Conservation (phyloP, 2,329 filamentous ascomycete genomes). For the Curvularia eragrostidis region DNA sequence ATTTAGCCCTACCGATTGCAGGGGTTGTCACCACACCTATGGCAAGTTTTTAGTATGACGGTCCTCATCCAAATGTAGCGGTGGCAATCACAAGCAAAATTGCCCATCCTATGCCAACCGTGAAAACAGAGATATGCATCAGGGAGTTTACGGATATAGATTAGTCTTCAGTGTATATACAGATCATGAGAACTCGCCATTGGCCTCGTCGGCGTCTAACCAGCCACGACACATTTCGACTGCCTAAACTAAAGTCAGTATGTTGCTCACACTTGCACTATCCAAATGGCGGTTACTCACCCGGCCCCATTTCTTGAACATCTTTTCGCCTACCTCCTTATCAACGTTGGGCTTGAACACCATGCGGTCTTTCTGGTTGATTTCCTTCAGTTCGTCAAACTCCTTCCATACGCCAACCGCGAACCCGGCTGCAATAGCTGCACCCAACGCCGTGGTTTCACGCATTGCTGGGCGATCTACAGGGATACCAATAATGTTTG, state of each 20-base stretch:
- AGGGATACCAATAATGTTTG: constrained; percentile 82
- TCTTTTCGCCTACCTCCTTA: constrained; percentile 63
- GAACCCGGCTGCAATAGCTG: constrained; percentile 88
- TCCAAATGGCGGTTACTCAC: constrained; percentile 9
- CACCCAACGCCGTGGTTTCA: constrained; percentile 87
- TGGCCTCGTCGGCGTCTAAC: constrained; percentile 57
- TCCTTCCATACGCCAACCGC: constrained; percentile 79
- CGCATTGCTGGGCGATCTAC: constrained; percentile 87
- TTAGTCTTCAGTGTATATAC: constrained; percentile 31
- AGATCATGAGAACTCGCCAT: constrained; percentile 41
- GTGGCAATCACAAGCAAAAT: background rate
- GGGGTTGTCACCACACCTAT: background rate
- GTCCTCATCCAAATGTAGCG: background rate
- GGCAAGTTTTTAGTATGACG: background rate
- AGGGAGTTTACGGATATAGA: constrained; percentile 33
- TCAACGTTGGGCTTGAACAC: constrained; percentile 73
- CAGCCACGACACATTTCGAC: constrained; percentile 82
- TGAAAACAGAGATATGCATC: constrained; percentile 19
- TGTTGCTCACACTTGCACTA: background rate
- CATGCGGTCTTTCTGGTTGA: constrained; percentile 73
- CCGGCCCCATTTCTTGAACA: constrained; percentile 76
- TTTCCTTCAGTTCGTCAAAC: constrained; percentile 74
- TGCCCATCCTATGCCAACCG: constrained; percentile 4
- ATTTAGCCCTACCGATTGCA: background rate
- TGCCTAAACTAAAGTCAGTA: constrained; percentile 51